These are phyloP conservation scores for Gyromitra esculenta DNA, from an alignment of 2,329 filamentous ascomycete genomes.

Conservation along the genomic window DNA sequence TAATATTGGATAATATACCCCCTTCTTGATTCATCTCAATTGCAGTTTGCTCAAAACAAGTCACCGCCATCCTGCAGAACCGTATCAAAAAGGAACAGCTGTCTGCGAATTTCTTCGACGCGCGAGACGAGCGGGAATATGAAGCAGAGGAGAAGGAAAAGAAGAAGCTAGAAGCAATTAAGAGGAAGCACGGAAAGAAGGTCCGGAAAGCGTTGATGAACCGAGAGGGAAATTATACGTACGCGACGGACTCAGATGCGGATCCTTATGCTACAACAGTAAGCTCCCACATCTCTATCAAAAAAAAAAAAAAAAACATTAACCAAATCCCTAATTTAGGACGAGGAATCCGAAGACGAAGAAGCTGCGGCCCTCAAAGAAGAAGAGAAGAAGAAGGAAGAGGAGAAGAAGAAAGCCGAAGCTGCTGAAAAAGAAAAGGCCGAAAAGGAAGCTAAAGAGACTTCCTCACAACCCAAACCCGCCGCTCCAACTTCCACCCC, in stretches of 20 bases:
- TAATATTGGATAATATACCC: conserved; percentile 43
- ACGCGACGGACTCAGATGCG: conserved; percentile 62
- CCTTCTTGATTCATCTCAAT: conserved; percentile 10
- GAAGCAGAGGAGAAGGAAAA: conserved; percentile 70
- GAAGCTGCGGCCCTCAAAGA: conserved; percentile 64
- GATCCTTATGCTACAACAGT: conserved; percentile 60
- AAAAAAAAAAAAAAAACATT: conserved; percentile 24
- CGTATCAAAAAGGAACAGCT: conserved; percentile 69
- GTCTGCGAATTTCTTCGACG: conserved; percentile 71
- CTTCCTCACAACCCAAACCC: conserved; percentile 50
- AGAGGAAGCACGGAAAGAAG: conserved; percentile 63
- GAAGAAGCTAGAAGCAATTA: conserved; percentile 64
- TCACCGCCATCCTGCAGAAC: conserved; percentile 59
- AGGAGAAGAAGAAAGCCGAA: conserved; percentile 56
- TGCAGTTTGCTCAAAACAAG: conserved; percentile 23
- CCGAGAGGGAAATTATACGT: conserved; percentile 66
- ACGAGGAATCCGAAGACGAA: conserved; percentile 59
- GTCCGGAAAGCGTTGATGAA: conserved; percentile 65
- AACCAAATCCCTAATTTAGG: conserved; percentile 60
- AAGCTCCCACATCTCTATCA: conserved; percentile 29
- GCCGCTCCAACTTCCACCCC: conserved; percentile 42
- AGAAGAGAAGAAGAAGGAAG: conserved; percentile 64
- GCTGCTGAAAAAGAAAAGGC: conserved; percentile 52
- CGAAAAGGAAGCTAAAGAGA: conserved; percentile 53
- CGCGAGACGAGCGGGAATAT: conserved; percentile 67